Evolutionary conservation across 2,329 filamentous ascomycete species (phyloP).

Genomic region (Aureobasidium sp.): DNA sequence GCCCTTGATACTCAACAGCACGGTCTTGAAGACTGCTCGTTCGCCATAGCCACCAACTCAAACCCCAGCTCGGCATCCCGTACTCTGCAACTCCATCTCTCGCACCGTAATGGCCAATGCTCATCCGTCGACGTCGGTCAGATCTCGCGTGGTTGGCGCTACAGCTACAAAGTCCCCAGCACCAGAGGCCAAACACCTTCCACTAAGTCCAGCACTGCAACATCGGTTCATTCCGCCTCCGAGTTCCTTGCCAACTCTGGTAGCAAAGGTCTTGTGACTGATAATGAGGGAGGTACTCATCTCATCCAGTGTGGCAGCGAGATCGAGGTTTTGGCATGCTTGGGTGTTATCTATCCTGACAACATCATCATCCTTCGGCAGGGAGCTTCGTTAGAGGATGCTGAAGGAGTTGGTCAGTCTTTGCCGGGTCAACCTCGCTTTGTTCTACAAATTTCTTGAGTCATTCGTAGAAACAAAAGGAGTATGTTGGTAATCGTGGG

Average conservation of each 20-base stretch:
- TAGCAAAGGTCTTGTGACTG: background rate
- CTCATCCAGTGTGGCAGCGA: background rate
- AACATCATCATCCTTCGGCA: background rate
- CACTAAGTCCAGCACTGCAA: background rate
- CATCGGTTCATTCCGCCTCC: too few species aligned
- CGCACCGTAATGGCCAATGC: background rate
- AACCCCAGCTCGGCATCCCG: background rate
- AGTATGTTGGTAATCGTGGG: too few species aligned
- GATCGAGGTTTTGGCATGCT: background rate
- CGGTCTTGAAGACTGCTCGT: background rate
- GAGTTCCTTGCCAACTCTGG: background rate
- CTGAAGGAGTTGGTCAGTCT: background rate
- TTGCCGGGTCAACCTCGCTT: background rate
- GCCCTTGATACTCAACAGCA: background rate
- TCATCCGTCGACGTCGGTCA: background rate
- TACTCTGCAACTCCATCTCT: background rate
- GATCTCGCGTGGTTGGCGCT: conserved; percentile 6
- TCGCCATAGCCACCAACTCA: background rate
- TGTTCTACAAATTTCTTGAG: background rate
- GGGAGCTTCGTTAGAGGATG: background rate
- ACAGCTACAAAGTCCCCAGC: background rate
- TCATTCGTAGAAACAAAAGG: background rate
- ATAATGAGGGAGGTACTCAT: background rate
- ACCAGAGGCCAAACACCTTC: background rate
- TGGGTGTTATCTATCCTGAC: background rate